These are phyloP conservation scores for Dryas alaskensis DNA, from an alignment of 306 rosid species.

Conservation along the genomic window DNA sequence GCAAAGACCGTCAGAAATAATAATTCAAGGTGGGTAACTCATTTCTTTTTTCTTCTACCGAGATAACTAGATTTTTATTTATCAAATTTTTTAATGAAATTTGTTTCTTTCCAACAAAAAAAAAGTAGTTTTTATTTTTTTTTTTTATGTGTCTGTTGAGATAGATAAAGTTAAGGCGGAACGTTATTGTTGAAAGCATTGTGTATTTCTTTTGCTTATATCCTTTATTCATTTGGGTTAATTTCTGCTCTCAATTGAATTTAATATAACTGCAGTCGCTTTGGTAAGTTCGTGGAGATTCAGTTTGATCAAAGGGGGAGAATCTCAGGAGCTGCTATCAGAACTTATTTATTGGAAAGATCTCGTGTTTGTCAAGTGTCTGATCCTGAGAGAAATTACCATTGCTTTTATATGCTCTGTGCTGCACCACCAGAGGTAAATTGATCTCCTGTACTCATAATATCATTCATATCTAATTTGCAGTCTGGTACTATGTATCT, in stretches of 20 bases:
- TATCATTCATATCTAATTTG: slow-evolving; percentile 7
- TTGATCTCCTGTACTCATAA: not conserved
- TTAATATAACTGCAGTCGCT: slow-evolving; percentile 71
- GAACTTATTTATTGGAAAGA: slow-evolving; percentile 84
- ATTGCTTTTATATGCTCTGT: slow-evolving; percentile 98
- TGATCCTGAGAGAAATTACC: slow-evolving; percentile 96
- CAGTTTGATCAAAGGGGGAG: slow-evolving; percentile 78
- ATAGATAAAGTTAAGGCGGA: not conserved
- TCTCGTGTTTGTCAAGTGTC: slow-evolving; percentile 98
- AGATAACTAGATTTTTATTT: not conserved
- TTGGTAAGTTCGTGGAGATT: slow-evolving; percentile 98
- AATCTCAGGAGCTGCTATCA: slow-evolving; percentile 98
- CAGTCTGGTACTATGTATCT: not conserved
- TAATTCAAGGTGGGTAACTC: slow-evolving; percentile 70
- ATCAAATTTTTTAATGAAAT: too few species aligned
- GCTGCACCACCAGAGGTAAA: slow-evolving; percentile 83
- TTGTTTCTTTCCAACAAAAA: too few species aligned
- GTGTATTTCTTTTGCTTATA: not conserved
- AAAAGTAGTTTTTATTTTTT: too few species aligned
- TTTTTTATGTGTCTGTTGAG: not conserved
- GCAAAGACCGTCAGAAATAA: slow-evolving; percentile 93
- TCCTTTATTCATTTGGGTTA: slow-evolving; percentile 20
- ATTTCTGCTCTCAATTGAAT: slow-evolving; percentile 35
- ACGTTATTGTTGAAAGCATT: not conserved
- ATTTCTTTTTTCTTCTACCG: slow-evolving; percentile 10